Evolutionary conservation across 1,284 basidiomycete genomes (phyloP).

Genomic region (Vanrija sp.): DNA sequence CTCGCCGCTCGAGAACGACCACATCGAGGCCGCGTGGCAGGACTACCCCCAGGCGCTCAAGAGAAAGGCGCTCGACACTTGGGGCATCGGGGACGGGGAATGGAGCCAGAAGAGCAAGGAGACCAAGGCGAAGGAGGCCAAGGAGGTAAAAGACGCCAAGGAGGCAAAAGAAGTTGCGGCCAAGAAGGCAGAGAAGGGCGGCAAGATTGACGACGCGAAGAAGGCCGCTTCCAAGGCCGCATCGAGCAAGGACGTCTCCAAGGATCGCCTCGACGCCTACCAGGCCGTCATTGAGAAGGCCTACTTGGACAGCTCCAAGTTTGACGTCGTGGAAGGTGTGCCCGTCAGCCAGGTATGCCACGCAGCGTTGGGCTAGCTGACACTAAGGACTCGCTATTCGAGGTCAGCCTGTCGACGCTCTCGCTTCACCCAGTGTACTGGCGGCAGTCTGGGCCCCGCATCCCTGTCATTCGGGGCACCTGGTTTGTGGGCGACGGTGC

Average conservation of each 20-base stretch:
- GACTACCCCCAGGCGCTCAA: background rate
- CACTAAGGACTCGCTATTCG: slow-evolving; percentile 48
- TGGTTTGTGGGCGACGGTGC: slow-evolving; percentile 55
- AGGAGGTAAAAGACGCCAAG: slow-evolving; percentile 15
- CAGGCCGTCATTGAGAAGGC: slow-evolving; percentile 29
- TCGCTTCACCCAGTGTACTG: slow-evolving; percentile 56
- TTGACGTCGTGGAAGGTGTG: slow-evolving; percentile 43
- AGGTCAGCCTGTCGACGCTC: slow-evolving; percentile 39
- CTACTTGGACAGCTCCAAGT: slow-evolving; percentile 28
- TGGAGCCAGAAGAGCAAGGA: slow-evolving; percentile 36
- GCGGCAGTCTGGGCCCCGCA: slow-evolving; percentile 51
- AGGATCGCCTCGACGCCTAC: slow-evolving; percentile 15
- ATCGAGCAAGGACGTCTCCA: no score
- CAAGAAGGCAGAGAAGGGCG: slow-evolving; percentile 3
- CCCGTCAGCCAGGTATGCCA: slow-evolving; percentile 45
- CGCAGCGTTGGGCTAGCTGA: background rate
- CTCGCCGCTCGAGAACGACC: slow-evolving; percentile 38
- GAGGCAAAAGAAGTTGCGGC: background rate
- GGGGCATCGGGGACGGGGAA: slow-evolving; percentile 36
- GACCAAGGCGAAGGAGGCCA: slow-evolving; percentile 17
- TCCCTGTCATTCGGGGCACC: slow-evolving; percentile 52
- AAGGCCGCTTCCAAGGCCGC: no score
- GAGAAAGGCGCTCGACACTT: slow-evolving; percentile 1
- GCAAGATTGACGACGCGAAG: background rate
- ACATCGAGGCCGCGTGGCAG: slow-evolving; percentile 54